Base-by-base conservation (phyloP, 495 filamentous ascomycete species). In the Tetracladium marchalianum region DNA sequence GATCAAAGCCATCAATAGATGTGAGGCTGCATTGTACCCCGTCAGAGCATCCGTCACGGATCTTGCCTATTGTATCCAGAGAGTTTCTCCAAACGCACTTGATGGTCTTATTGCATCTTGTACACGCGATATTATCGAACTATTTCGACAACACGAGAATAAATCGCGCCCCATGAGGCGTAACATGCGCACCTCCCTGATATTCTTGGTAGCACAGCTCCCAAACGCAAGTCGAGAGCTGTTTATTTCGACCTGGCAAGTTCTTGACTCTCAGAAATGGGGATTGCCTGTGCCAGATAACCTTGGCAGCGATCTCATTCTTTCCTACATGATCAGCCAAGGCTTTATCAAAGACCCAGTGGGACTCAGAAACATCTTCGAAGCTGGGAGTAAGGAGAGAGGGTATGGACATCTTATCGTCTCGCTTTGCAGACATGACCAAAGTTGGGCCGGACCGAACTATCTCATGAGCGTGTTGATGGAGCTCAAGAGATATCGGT, bases 301-400 rank as follows among this genome's bases (percentile, higher is more conserved):
- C 12, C 16, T 40, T 35, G 27, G 39, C 18, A 5, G 39, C 19
- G 19, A 41, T 12, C 15, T 41, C 11, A 17, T 57, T 11, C 45
- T 58, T 36, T 31, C 22, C n/a, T 44, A 46, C 9, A 52, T 51
- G 51, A 47, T 50, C 5, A 50, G 43, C 31, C 52, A 45, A 44
- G 43, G 43, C 0, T 31, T 44, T 36, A 7, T 52, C 4, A 12
- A 16, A 33, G 31, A 52, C 19, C 11, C 39, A 13, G 11, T n/a
- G 16, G 11, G 33, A 15, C 31, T 46, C 31, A 44, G 35, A 12
- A 39, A 40, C 31, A 39, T 42, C 11, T 51, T 47, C 7, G 40
- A 52, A 18, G 19, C 32, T 13, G 13, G 22, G 22, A 3, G 22
- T 7, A 27, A 27, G 7, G 22, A 27, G 3, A 27, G 7, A 27